Evolutionary conservation across 345 rosid species (phyloP).

Genomic region (Lumnitzera littorea): DNA sequence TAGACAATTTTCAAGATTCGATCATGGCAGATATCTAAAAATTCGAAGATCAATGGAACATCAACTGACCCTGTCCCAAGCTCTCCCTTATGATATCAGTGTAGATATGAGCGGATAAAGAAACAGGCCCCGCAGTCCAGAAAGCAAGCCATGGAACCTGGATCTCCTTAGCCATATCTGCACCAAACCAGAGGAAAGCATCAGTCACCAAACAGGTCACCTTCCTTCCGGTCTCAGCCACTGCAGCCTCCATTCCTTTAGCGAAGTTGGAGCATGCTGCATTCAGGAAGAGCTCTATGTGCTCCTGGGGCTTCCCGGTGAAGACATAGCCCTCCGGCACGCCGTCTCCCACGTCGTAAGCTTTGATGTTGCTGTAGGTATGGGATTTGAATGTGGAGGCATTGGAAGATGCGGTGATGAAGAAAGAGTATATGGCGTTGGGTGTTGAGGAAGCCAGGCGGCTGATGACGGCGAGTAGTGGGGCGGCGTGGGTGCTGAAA

Average conservation of each 20-base stretch:
- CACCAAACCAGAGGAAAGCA: conserved; percentile 39
- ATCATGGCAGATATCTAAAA: too few species aligned
- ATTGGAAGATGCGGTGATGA: not conserved
- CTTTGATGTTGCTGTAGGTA: conserved; percentile 9
- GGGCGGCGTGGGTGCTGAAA: conserved; percentile 26
- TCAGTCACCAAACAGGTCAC: conserved; percentile 33
- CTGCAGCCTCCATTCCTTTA: conserved; percentile 24
- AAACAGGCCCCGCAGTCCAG: conserved; percentile 32
- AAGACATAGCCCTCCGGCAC: conserved; percentile 20
- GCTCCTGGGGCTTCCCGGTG: conserved; percentile 23
- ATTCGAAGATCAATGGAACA: too few species aligned
- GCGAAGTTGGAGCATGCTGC: conserved; percentile 23
- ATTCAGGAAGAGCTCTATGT: conserved; percentile 28
- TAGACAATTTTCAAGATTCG: too few species aligned
- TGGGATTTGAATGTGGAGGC: not conserved
- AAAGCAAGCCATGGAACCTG: conserved; percentile 47
- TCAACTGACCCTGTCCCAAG: conserved; percentile 8
- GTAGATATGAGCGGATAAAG: conserved; percentile 43
- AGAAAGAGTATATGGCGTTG: conserved; percentile 10
- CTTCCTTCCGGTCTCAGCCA: conserved; percentile 19
- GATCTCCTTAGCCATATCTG: conserved; percentile 32
- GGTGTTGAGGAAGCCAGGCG: conserved; percentile 26
- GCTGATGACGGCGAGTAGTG: conserved; percentile 26
- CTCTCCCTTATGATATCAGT: conserved; percentile 28
- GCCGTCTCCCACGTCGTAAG: conserved; percentile 23